These are phyloP conservation scores for Phytophthora pluvialis DNA, from an alignment of 352 stramenopile species.

Conservation along the genomic window DNA sequence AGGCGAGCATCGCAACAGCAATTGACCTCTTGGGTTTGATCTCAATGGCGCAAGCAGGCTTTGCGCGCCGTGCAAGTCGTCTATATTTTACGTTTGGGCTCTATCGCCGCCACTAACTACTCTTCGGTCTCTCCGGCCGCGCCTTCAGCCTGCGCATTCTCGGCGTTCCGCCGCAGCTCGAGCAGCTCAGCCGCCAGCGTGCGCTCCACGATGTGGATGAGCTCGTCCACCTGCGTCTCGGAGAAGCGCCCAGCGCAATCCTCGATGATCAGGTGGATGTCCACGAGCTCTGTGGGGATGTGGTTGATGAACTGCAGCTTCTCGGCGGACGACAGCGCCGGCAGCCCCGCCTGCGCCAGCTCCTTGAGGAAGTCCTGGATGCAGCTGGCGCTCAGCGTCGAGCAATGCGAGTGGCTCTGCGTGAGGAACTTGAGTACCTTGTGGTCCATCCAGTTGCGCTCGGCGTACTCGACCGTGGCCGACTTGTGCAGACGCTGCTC, in stretches of 20 bases:
- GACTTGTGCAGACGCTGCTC: slow-evolving; percentile 79
- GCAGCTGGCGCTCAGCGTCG: slow-evolving; percentile 50
- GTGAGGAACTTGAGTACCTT: slow-evolving; percentile 90
- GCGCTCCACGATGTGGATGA: slow-evolving; percentile 71
- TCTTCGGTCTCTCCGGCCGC: slow-evolving; percentile 23
- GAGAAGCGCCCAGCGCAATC: slow-evolving; percentile 83
- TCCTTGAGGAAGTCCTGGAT: slow-evolving; percentile 71
- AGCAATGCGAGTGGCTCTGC: slow-evolving; percentile 69
- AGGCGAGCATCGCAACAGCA: too few relatives aligned
- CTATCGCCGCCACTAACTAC: slow-evolving; percentile 11
- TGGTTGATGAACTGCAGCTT: slow-evolving; percentile 91
- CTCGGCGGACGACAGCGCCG: slow-evolving; percentile 64
- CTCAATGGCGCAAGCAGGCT: slow-evolving; percentile 5
- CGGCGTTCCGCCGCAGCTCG: slow-evolving; percentile 41
- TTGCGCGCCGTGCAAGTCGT: slow-evolving; percentile 14
- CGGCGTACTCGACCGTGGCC: slow-evolving; percentile 75
- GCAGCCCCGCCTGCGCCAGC: slow-evolving; percentile 50
- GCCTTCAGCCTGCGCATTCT: slow-evolving; percentile 33
- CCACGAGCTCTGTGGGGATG: slow-evolving; percentile 80
- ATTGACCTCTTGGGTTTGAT: slow-evolving; percentile 21
- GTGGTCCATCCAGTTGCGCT: slow-evolving; percentile 92
- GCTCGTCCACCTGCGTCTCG: slow-evolving; percentile 78
- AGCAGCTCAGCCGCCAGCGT: slow-evolving; percentile 54
- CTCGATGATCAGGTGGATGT: slow-evolving; percentile 86
- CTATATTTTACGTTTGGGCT: slow-evolving; percentile 30